Conservation (phyloP, 2,329 filamentous ascomycete genomes). For the Epicoccum sorghinum region DNA sequence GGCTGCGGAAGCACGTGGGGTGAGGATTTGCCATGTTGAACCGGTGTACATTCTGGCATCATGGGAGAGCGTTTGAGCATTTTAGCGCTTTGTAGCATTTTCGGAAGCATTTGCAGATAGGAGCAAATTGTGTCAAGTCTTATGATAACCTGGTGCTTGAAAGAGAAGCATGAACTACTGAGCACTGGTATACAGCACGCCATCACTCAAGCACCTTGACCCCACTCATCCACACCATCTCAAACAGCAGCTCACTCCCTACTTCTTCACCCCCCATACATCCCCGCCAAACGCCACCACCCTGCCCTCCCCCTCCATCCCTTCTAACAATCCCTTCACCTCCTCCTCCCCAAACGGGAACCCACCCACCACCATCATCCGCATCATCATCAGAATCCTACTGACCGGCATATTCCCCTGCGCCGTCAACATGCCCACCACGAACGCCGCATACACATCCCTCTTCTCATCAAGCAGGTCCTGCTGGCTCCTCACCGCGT, state of each 20-base stretch:
- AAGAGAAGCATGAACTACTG: too few species aligned
- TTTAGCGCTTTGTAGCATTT: constrained; percentile 6
- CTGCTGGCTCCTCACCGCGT: constrained; percentile 57
- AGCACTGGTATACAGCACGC: too few species aligned
- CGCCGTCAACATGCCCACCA: constrained; percentile 94
- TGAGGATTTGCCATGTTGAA: not conserved
- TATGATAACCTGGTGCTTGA: too few species aligned
- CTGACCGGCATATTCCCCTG: constrained; percentile 80
- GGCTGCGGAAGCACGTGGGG: constrained; percentile 50
- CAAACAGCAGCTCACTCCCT: too few species aligned
- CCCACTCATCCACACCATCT: too few species aligned
- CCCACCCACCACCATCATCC: constrained; percentile 85
- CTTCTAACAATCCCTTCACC: constrained; percentile 76
- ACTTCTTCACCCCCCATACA: constrained; percentile 36
- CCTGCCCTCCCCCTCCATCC: constrained; percentile 62
- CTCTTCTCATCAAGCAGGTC: constrained; percentile 71
- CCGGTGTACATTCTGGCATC: not conserved
- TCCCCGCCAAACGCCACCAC: constrained; percentile 40
- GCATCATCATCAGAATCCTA: constrained; percentile 92
- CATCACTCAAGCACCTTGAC: too few species aligned
- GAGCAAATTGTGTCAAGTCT: not conserved
- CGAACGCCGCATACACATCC: constrained; percentile 86
- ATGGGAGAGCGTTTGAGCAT: not conserved
- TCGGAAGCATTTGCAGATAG: not conserved
- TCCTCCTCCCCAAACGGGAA: constrained; percentile 92